Evolutionary conservation across 106 monocot genomes (phyloP).

Genomic region (Phalaenopsis aphrodite): DNA sequence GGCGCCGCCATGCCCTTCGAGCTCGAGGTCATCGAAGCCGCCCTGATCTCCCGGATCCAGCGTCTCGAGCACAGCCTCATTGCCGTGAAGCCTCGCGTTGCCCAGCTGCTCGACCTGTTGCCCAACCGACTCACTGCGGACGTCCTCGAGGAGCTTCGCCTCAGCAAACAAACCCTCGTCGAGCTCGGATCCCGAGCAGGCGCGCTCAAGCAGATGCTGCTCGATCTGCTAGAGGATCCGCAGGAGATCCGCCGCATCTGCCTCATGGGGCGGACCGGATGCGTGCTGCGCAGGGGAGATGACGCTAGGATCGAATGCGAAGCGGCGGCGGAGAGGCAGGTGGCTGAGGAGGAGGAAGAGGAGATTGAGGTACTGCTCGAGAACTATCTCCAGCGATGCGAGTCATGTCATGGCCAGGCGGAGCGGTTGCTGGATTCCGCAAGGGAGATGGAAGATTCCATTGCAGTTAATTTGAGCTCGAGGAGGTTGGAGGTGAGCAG

Average conservation of each 20-base stretch:
- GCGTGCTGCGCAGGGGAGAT: constrained; percentile 47
- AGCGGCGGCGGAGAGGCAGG: constrained; percentile 55
- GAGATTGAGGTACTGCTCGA: constrained; percentile 98
- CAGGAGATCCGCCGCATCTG: constrained; percentile 94
- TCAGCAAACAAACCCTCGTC: constrained; percentile 92
- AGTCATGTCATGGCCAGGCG: constrained; percentile 96
- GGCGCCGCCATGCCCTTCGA: constrained; percentile 87
- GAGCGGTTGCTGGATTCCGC: constrained; percentile 96
- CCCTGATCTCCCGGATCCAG: constrained; percentile 90
- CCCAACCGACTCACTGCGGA: constrained; percentile 89
- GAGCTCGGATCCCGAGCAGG: constrained; percentile 92
- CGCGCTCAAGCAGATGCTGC: constrained; percentile 93
- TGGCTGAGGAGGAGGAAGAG: constrained; percentile 98
- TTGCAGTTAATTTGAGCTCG: constrained; percentile 95
- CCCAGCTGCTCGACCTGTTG: constrained; percentile 76
- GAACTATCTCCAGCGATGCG: constrained; percentile 95
- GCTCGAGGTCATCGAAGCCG: constrained; percentile 97
- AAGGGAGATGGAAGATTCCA: constrained; percentile 98
- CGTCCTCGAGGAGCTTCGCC: constrained; percentile 83
- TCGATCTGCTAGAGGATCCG: constrained; percentile 90
- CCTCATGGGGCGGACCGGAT: constrained; percentile 72
- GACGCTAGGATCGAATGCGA: constrained; percentile 54
- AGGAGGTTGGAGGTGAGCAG: constrained; percentile 84
- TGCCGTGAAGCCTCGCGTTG: constrained; percentile 44
- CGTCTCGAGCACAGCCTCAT: constrained; percentile 69